These are phyloP conservation scores for Fragaria ananassa DNA, from an alignment of 306 rosid genomes.

Conservation along the genomic window DNA sequence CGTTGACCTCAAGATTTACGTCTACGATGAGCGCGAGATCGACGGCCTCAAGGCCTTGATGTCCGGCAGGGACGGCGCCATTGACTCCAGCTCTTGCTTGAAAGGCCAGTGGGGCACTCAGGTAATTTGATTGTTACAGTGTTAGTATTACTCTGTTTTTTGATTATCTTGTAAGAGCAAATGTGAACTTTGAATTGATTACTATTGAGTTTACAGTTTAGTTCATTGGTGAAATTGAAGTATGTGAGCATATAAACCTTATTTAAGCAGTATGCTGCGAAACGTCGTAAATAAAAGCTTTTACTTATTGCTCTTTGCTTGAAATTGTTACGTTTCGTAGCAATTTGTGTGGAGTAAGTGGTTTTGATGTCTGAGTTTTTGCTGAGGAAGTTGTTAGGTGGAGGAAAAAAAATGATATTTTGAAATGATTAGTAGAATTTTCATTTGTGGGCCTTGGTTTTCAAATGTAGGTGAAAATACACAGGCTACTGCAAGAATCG, in stretches of 20 bases:
- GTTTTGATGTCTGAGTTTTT: neutral
- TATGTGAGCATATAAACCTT: neutral
- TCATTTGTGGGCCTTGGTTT: neutral
- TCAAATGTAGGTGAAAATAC: conserved; percentile 76
- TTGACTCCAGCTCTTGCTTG: conserved; percentile 56
- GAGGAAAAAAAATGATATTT: neutral
- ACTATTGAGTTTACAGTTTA: neutral
- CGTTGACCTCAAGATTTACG: conserved; percentile 71
- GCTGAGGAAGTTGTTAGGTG: neutral
- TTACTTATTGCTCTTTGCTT: neutral
- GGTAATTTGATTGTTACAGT: conserved; percentile 30
- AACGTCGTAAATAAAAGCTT: neutral
- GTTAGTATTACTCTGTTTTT: neutral
- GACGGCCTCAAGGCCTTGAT: conserved; percentile 61
- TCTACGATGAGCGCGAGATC: conserved; percentile 66
- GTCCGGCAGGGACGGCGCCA: conserved; percentile 65
- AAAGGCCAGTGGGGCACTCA: conserved; percentile 99
- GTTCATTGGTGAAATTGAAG: neutral
- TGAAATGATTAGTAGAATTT: neutral
- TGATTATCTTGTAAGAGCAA: neutral
- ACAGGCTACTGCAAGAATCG: conserved; percentile 66
- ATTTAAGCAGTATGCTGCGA: neutral
- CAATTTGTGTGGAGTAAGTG: neutral
- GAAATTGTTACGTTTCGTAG: neutral
- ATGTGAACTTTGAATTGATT: neutral